A percentile compares a stretch with the other conserved stretches of the same genome.
Evolutionary conservation across 2,329 filamentous ascomycete species (phyloP).

Genomic region (Colletotrichum chlorophyti): DNA sequence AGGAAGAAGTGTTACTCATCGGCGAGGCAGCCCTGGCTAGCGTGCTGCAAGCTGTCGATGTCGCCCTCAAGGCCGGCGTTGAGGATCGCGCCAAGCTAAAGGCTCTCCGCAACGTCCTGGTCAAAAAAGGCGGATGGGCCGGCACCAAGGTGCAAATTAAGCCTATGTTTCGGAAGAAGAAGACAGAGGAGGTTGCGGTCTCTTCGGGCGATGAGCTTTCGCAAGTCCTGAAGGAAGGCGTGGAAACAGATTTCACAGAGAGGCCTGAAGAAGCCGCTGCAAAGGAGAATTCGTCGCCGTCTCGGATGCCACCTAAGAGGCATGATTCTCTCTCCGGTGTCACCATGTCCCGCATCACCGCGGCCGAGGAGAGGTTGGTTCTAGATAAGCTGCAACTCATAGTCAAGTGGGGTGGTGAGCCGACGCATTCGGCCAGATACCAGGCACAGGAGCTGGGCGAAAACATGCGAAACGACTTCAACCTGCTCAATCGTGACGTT

Average conservation of each 20-base stretch:
- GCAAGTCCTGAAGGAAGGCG: slow-evolving; percentile 39
- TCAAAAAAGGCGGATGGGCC: slow-evolving; percentile 92
- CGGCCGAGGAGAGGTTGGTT: slow-evolving; percentile 89
- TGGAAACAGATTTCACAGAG: slow-evolving; percentile 33
- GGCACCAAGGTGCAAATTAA: slow-evolving; percentile 99
- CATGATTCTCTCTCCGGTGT: slow-evolving; percentile 89
- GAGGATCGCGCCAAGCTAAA: slow-evolving; percentile 91
- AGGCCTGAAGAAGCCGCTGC: slow-evolving; percentile 22
- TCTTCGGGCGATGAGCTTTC: slow-evolving; percentile 39
- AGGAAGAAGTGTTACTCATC: slow-evolving; percentile 94
- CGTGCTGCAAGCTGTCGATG: slow-evolving; percentile 85
- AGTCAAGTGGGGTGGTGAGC: slow-evolving; percentile 98
- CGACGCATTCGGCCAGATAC: slow-evolving; percentile 95
- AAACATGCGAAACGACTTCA: slow-evolving; percentile 94
- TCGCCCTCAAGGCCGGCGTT: slow-evolving; percentile 77
- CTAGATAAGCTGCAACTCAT: slow-evolving; percentile 97
- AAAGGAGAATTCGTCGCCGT: slow-evolving; percentile 23
- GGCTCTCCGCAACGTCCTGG: slow-evolving; percentile 82
- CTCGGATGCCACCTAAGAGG: slow-evolving; percentile 60
- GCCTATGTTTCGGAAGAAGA: slow-evolving; percentile 95
- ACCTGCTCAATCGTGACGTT: slow-evolving; percentile 90
- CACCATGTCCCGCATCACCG: slow-evolving; percentile 92
- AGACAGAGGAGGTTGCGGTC: slow-evolving; percentile 61
- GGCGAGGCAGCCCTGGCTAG: slow-evolving; percentile 88
- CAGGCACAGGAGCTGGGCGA: slow-evolving; percentile 94